Percentiles rank a stretch among this genome's conserved stretches.
These are phyloP conservation scores for Botrytis porri DNA, from an alignment of 2,329 filamentous ascomycete genomes.

Conservation along the genomic window DNA sequence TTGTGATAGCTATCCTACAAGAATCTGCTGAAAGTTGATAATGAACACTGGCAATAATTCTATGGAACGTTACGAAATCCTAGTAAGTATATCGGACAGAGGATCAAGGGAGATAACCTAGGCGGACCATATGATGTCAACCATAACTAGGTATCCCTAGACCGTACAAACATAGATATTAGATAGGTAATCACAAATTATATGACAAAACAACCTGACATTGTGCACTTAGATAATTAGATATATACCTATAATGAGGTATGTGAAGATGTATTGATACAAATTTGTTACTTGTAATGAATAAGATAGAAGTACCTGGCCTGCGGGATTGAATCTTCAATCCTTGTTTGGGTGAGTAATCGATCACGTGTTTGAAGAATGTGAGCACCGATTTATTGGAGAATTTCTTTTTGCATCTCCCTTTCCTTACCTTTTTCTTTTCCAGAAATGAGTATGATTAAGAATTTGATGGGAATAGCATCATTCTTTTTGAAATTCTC, in stretches of 20 bases:
- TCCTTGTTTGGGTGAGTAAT: neutral
- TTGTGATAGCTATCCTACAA: neutral
- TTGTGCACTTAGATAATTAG: neutral
- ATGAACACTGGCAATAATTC: neutral
- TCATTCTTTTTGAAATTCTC: neutral
- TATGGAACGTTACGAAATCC: conserved; percentile 1
- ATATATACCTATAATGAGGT: neutral
- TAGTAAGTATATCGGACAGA: neutral
- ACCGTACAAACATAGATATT: no score
- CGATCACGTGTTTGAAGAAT: neutral
- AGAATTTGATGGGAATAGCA: neutral
- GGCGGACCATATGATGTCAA: neutral
- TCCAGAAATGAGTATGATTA: neutral
- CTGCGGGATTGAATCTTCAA: neutral
- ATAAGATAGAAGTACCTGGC: neutral
- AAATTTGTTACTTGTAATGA: neutral
- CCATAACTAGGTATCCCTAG: no score
- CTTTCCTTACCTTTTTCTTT: neutral
- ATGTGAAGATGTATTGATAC: neutral
- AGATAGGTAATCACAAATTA: neutral
- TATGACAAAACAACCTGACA: neutral
- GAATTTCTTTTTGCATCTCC: neutral
- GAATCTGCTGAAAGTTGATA: neutral
- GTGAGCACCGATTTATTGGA: neutral
- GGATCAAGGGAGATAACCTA: neutral